Evolutionary conservation across 345 rosid species (phyloP).

Genomic region (Eucalyptus curtisii): DNA sequence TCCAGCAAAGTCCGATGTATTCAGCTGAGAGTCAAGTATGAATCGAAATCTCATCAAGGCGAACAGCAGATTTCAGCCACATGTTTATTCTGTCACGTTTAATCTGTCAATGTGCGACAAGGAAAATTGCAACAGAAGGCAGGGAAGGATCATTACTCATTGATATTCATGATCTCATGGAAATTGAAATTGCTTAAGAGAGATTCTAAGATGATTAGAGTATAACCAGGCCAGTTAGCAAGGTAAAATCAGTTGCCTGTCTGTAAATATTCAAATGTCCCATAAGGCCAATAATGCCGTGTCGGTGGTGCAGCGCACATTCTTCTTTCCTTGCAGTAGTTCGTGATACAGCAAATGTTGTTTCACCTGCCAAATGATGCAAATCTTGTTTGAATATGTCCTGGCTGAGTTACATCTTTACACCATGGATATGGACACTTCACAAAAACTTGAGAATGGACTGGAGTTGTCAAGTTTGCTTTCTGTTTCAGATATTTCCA

Average conservation of each 20-base stretch:
- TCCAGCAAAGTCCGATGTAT: neutral
- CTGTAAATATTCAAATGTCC: neutral
- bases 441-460: neutral
- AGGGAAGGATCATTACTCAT: neutral
- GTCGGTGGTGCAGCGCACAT: neutral
- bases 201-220: neutral
- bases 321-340: neutral
- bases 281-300: neutral
- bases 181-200: neutral
- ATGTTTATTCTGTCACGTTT: neutral
- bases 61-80: neutral
- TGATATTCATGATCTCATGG: neutral
- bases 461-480: neutral
- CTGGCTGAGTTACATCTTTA: neutral
- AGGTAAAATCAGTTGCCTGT: neutral
- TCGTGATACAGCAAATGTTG: neutral
- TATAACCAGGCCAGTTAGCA: neutral
- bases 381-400: neutral
- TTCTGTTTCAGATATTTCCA: neutral
- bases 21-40: neutral
- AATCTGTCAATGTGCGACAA: neutral
- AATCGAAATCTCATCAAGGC: neutral
- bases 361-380: neutral
- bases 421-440: neutral
- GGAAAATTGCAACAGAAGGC: neutral